A percentile compares a stretch with the other conserved stretches of the same genome.
Evolutionary conservation across 2,329 filamentous ascomycete genomes (phyloP).

Genomic region (Ophiognomonia clavigignenti-juglandacearum): DNA sequence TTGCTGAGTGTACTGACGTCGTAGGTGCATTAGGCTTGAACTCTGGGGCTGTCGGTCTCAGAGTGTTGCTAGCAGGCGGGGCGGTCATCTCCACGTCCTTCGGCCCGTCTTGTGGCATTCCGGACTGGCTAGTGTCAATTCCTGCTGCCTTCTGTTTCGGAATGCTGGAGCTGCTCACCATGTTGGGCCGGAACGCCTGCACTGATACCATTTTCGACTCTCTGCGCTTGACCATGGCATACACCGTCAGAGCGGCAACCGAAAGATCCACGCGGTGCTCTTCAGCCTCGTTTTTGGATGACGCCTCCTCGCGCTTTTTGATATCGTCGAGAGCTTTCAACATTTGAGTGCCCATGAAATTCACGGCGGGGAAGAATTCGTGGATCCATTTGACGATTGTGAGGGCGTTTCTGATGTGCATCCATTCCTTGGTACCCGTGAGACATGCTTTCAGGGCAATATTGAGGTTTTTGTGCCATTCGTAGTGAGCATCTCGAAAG

Average conservation of each 20-base stretch:
- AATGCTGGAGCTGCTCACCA: constrained; percentile 39
- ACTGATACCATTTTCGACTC: constrained; percentile 69
- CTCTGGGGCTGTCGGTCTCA: constrained; percentile 56
- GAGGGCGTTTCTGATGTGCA: constrained; percentile 96
- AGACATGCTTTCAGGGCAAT: constrained; percentile 78
- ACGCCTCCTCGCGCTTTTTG: constrained; percentile 52
- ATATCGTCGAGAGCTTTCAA: constrained; percentile 62
- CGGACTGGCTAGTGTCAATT: constrained; percentile 37
- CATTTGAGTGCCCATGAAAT: constrained; percentile 75
- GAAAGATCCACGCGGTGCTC: constrained; percentile 68
- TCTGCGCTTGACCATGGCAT: constrained; percentile 64
- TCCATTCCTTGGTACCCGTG: constrained; percentile 74
- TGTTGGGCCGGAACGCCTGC: constrained; percentile 64
- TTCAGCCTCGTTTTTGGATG: constrained; percentile 38
- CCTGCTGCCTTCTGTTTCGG: constrained; percentile 15
- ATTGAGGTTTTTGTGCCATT: constrained; percentile 84
- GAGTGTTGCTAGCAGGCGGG: constrained; percentile 30
- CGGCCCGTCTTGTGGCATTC: constrained; percentile 32
- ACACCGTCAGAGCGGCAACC: constrained; percentile 65
- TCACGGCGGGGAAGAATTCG: constrained; percentile 80
- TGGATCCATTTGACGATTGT: constrained; percentile 78
- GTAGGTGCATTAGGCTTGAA: constrained; percentile 53
- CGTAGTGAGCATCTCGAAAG: constrained; percentile 79
- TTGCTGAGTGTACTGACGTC: constrained; percentile 17
- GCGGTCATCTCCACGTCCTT: constrained; percentile 31